Conservation (phyloP, 2,329 filamentous ascomycete genomes). For the Penicillium decumbens region DNA sequence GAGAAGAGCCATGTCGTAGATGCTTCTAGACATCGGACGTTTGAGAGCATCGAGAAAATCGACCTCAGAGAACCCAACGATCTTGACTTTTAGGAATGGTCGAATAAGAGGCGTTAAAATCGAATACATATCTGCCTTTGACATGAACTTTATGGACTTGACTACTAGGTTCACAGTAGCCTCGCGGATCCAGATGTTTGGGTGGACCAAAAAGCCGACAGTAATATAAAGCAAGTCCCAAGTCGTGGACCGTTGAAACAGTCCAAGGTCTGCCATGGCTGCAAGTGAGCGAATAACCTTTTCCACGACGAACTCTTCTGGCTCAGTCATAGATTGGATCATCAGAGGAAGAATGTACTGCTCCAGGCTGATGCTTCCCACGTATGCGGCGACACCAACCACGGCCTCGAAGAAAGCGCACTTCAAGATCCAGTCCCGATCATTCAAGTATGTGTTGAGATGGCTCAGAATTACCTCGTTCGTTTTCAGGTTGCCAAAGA, state of each 20-base stretch:
- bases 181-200: conserved; percentile 92
- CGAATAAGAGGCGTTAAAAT: conserved; percentile 74
- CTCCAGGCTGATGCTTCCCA: conserved; percentile 83
- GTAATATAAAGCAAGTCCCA: conserved; percentile 86
- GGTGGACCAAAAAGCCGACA: conserved; percentile 82
- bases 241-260: conserved; percentile 76
- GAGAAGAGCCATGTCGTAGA: conserved; percentile 77
- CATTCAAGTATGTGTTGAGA: conserved; percentile 94
- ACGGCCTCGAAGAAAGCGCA: conserved; percentile 96
- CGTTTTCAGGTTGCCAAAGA: conserved; percentile 85
- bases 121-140: conserved; percentile 74
- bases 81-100: conserved; percentile 72
- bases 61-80: conserved; percentile 66
- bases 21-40: conserved; percentile 68
- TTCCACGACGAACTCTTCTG: conserved; percentile 91
- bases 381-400: conserved; percentile 83
- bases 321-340: conserved; percentile 88
- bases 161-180: conserved; percentile 80
- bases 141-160: conserved; percentile 68
- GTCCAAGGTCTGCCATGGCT: conserved; percentile 78
- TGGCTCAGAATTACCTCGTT: conserved; percentile 97
- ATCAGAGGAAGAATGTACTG: conserved; percentile 94
- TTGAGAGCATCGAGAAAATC: conserved; percentile 77
- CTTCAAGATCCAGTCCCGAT: conserved; percentile 92
- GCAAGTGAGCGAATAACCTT: conserved; percentile 83